These are phyloP conservation scores for Oenanthe javanica DNA, from an alignment of 140 eudicot genomes.

Conservation along the genomic window DNA sequence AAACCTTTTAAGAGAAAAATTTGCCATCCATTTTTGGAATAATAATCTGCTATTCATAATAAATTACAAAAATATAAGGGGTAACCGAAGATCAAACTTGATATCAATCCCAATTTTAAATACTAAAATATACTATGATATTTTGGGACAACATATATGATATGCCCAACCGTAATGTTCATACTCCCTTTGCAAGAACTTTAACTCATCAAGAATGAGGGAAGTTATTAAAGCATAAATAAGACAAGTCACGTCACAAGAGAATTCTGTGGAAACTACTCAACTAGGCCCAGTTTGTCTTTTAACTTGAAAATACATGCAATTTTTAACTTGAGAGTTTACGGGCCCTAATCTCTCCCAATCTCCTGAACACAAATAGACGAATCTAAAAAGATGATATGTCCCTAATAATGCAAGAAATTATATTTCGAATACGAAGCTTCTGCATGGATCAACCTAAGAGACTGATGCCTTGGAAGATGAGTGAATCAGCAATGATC, in stretches of 20 bases:
- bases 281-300: not conserved
- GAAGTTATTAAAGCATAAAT: conserved; percentile 19
- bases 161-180: too few relatives aligned
- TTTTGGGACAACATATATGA: too few relatives aligned
- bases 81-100: too few relatives aligned
- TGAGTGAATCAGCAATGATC: conserved; percentile 65
- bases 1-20: too few relatives aligned
- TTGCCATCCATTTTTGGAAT: too few relatives aligned
- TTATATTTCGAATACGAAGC: not conserved
- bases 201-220: not conserved
- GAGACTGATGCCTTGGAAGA: conserved; percentile 68
- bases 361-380: not conserved
- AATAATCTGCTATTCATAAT: too few relatives aligned
- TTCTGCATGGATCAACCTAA: conserved; percentile 33
- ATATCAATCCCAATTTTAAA: too few relatives aligned
- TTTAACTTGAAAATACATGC: too few relatives aligned
- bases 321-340: too few relatives aligned
- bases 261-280: not conserved
- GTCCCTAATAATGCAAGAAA: not conserved
- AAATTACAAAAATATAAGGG: too few relatives aligned
- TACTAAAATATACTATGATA: too few relatives aligned
- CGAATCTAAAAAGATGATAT: not conserved
- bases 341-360: not conserved
- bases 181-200: too few relatives aligned
- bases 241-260: not conserved